Percentiles rank a stretch among this genome's conserved stretches.
Evolutionary conservation across 768 basidiomycete genomes (phyloP).

Genomic region (Mycena olivaceomarginata): DNA sequence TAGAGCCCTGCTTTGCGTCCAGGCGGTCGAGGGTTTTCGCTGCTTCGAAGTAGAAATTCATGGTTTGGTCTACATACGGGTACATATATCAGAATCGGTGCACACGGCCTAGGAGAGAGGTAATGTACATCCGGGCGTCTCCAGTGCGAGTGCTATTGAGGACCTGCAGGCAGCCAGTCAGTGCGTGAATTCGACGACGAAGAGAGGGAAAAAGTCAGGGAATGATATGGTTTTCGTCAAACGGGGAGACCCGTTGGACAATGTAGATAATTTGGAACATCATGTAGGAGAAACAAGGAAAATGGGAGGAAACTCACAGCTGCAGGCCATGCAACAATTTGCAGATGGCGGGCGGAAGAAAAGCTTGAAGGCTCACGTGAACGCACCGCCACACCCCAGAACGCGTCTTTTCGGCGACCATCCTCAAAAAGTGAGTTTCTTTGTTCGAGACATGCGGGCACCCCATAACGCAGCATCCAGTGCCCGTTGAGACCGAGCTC

Average conservation of each 20-base stretch:
- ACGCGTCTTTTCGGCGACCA: background rate
- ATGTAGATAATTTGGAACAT: constrained; percentile 92
- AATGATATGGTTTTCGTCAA: constrained; percentile 65
- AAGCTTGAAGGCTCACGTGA: constrained; percentile 35
- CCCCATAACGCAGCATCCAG: constrained; percentile 45
- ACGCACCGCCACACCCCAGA: background rate
- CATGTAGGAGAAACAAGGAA: constrained; percentile 57
- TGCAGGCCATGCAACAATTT: constrained; percentile 2
- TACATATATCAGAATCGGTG: constrained; percentile 47
- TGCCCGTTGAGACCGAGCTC: constrained; percentile 86
- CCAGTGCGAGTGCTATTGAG: constrained; percentile 10
- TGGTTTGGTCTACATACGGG: constrained; percentile 62
- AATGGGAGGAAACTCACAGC: constrained; percentile 35
- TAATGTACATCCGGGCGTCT: constrained; percentile 8
- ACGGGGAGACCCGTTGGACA: constrained; percentile 79
- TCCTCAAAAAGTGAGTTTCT: constrained; percentile 23
- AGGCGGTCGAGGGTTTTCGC: constrained; percentile 89
- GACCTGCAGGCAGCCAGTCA: constrained; percentile 44
- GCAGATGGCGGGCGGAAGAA: constrained; percentile 16
- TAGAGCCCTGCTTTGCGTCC: constrained; percentile 93
- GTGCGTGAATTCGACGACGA: constrained; percentile 22
- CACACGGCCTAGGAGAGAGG: constrained; percentile 23
- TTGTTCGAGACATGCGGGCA: background rate
- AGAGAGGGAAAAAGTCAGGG: constrained; percentile 26
- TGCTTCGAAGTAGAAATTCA: constrained; percentile 98